Evolutionary conservation across 768 basidiomycete species (phyloP).

Genomic region (Amanita phalloides): DNA sequence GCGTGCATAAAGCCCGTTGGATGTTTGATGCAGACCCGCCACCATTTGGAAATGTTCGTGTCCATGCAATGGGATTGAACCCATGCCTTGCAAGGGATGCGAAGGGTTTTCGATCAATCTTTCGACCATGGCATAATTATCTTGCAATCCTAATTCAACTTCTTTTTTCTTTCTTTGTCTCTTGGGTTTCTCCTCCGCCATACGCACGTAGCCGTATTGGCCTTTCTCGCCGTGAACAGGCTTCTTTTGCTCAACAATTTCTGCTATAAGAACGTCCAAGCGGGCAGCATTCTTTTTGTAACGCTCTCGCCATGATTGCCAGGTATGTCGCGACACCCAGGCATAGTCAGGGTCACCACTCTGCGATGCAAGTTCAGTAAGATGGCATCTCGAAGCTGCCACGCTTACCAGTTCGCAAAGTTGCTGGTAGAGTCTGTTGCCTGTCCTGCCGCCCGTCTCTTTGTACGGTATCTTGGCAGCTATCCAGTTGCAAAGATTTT

Average conservation of each 20-base stretch:
- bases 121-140: conserved; percentile 14
- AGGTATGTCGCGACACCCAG: conserved; percentile 78
- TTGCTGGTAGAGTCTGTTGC: conserved; percentile 77
- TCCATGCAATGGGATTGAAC: conserved; percentile 4
- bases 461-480: conserved; percentile 78
- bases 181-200: conserved; percentile 60
- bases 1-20: conserved; percentile 8
- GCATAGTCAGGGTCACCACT: conserved; percentile 57
- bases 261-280: conserved; percentile 52
- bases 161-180: conserved; percentile 35
- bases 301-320: conserved; percentile 85
- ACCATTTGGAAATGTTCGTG: conserved; percentile 8
- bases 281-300: conserved; percentile 76
- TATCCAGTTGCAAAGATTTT: conserved; percentile 67
- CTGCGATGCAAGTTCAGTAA: conserved; percentile 22
- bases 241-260: conserved; percentile 61
- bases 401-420: conserved; percentile 54
- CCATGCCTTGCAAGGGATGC: conserved; percentile 1
- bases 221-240: conserved; percentile 66
- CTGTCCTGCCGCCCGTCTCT: conserved; percentile 71
- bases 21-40: conserved; percentile 11
- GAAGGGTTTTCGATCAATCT: conserved; percentile 9
- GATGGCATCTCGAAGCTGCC: background rate
- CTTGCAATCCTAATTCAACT: conserved; percentile 7
- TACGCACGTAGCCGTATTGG: conserved; percentile 74